Evolutionary conservation across 441 rosid genomes (phyloP).

Genomic region (Gossypium aridum): DNA sequence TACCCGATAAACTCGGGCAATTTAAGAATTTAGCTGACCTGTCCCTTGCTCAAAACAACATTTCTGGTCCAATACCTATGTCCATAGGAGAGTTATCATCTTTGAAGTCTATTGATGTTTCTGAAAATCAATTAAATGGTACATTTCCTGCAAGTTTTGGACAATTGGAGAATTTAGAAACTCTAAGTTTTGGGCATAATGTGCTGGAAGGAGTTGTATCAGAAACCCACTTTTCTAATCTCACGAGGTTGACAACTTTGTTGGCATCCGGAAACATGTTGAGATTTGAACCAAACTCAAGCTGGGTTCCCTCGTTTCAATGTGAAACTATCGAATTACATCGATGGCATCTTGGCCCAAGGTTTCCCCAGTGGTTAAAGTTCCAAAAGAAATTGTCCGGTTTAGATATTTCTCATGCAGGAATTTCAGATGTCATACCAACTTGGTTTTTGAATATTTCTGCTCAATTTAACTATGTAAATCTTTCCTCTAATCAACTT

Average conservation of each 20-base stretch:
- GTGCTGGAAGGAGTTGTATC: not conserved
- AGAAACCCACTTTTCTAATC: not conserved
- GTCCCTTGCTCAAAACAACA: not conserved
- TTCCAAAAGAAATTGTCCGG: not conserved
- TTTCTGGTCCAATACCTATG: not conserved
- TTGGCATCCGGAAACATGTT: not conserved
- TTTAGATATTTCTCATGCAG: slow-evolving; percentile 5
- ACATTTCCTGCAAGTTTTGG: not conserved
- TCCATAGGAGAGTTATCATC: not conserved
- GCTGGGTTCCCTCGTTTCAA: slow-evolving; percentile 12
- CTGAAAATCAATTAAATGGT: not conserved
- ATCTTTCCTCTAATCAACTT: slow-evolving; percentile 8
- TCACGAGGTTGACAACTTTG: not conserved
- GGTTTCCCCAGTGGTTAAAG: slow-evolving; percentile 6
- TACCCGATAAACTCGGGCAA: not conserved
- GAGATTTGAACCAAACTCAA: not conserved
- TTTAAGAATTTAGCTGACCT: not conserved
- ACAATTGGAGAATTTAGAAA: not conserved
- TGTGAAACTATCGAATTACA: not conserved
- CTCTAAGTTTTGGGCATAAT: not conserved
- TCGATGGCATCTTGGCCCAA: not conserved
- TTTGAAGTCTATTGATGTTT: not conserved
- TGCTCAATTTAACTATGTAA: not conserved
- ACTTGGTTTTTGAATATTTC: slow-evolving; percentile 11
- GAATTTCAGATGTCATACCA: slow-evolving; percentile 4